Percentiles rank a stretch among this genome's conserved stretches.
These are phyloP conservation scores for Sonneratia alba DNA, from an alignment of 345 rosid species.

Conservation along the genomic window DNA sequence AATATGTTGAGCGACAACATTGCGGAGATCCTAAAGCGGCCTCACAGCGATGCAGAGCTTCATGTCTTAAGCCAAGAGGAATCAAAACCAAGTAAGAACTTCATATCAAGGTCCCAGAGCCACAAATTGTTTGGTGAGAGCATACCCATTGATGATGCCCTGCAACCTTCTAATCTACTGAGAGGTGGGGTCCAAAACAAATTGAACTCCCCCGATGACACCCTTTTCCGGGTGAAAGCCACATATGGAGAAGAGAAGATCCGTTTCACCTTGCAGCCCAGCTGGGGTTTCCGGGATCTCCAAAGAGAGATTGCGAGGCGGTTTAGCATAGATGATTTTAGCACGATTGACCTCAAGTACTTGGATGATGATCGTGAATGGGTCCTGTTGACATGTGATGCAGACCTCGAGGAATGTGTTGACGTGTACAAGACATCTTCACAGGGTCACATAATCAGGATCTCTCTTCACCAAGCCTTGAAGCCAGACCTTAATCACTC, in stretches of 20 bases:
- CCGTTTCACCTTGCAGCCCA: constrained; percentile 48
- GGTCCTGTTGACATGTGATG: constrained; percentile 70
- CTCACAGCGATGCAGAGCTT: constrained; percentile 41
- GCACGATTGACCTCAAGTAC: constrained; percentile 45
- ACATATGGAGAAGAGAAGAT: constrained; percentile 50
- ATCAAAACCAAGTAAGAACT: constrained; percentile 24
- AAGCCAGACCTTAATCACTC: constrained; percentile 10
- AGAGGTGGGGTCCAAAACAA: constrained; percentile 1
- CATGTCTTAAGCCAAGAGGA: constrained; percentile 29
- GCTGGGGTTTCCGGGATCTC: constrained; percentile 41
- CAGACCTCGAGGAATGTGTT: constrained; percentile 74
- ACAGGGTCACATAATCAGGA: constrained; percentile 37
- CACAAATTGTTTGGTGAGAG: constrained; percentile 38
- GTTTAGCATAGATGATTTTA: constrained; percentile 35
- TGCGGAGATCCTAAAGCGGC: constrained; percentile 33
- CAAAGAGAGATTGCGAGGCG: constrained; percentile 53
- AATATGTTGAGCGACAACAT: constrained; percentile 20
- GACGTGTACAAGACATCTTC: constrained; percentile 42
- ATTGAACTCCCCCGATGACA: not conserved
- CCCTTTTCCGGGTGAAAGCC: constrained; percentile 48
- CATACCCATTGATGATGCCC: constrained; percentile 24
- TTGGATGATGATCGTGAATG: constrained; percentile 66
- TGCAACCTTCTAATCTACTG: constrained; percentile 17
- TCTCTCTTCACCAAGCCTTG: constrained; percentile 34
- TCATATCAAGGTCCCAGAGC: constrained; percentile 51